Percentiles rank a stretch among this genome's conserved stretches.
These are phyloP conservation scores for Syzygium malaccense DNA, from an alignment of 441 rosid species.

Conservation along the genomic window DNA sequence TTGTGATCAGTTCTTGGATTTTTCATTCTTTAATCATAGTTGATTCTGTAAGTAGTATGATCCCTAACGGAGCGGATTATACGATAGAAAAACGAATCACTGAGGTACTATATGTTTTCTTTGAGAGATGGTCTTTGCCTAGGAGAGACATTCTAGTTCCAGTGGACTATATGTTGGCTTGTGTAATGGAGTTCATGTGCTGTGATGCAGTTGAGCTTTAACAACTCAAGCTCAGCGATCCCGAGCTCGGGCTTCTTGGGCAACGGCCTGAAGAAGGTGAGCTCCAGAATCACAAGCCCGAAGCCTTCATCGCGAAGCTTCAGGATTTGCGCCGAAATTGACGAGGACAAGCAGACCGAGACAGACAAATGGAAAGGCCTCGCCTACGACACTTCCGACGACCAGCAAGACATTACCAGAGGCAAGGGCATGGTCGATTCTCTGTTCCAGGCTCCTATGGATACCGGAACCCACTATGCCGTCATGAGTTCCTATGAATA, in stretches of 20 bases:
- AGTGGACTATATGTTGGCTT: not conserved
- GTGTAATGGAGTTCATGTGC: not conserved
- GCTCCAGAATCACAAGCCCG: not conserved
- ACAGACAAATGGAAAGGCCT: not conserved
- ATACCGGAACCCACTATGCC: not conserved
- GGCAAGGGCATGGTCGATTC: constrained; percentile 1
- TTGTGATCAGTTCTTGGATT: not conserved
- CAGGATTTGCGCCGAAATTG: not conserved
- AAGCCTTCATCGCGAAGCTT: not conserved
- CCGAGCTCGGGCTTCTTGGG: not conserved
- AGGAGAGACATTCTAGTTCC: not conserved
- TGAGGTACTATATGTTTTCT: not conserved
- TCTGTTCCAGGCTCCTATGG: not conserved
- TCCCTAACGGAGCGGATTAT: not conserved
- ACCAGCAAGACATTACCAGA: not conserved
- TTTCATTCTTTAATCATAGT: not conserved
- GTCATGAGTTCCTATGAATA: not conserved
- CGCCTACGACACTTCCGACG: not conserved
- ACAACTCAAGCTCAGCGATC: not conserved
- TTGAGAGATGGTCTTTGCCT: not conserved
- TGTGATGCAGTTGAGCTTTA: not conserved
- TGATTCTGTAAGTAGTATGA: not conserved
- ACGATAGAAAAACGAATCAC: not conserved
- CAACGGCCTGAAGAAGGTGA: not conserved
- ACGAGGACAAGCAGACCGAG: not conserved